Evolutionary conservation across 345 rosid genomes (phyloP).

Genomic region (Rhizophora apiculata): DNA sequence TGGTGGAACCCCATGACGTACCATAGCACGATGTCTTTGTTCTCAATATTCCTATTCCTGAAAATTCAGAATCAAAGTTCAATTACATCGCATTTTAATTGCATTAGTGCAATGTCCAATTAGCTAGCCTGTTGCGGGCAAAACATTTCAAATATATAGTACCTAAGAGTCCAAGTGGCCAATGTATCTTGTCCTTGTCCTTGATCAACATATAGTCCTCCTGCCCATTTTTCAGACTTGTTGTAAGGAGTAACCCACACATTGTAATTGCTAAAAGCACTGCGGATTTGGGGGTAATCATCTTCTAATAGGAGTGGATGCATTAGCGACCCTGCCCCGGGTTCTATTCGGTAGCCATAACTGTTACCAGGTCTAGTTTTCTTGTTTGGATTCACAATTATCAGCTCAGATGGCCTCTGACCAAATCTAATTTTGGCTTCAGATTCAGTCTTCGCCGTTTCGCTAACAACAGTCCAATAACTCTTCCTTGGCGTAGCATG

Average conservation of each 20-base stretch:
- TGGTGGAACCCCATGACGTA: constrained; percentile 50
- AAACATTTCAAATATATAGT: neutral
- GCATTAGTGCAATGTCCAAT: neutral
- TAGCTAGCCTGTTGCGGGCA: too few species aligned
- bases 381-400: constrained; percentile 39
- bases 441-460: constrained; percentile 41
- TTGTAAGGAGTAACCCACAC: constrained; percentile 63
- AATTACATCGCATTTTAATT: neutral
- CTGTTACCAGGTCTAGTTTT: constrained; percentile 39
- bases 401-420: constrained; percentile 21
- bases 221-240: constrained; percentile 49
- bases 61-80: neutral
- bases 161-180: constrained; percentile 46
- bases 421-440: constrained; percentile 38
- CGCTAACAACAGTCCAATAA: constrained; percentile 44
- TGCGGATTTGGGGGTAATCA: constrained; percentile 45
- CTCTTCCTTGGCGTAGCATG: constrained; percentile 40
- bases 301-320: constrained; percentile 24
- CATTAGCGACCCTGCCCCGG: constrained; percentile 15
- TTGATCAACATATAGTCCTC: constrained; percentile 41
- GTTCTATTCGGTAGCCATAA: constrained; percentile 39
- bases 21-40: constrained; percentile 55
- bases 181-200: constrained; percentile 52
- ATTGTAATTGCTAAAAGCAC: constrained; percentile 44
- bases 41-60: constrained; percentile 47